Evolutionary conservation across 1,284 basidiomycete genomes (phyloP).

Genomic region (Marasmius oreades): DNA sequence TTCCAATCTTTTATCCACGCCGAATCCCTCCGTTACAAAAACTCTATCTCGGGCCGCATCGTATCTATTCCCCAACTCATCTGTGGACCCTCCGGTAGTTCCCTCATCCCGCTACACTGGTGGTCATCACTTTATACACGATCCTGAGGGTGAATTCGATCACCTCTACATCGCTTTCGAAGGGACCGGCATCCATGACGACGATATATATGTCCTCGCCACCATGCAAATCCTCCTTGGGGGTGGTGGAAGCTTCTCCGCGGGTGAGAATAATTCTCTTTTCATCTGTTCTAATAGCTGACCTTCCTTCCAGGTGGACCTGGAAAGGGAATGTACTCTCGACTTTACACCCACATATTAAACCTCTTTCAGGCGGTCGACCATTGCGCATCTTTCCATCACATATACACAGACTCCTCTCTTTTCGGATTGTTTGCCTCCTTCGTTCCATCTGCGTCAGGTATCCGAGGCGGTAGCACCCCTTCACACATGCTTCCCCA

Average conservation of each 20-base stretch:
- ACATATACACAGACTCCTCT: constrained; percentile 94
- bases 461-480: constrained; percentile 54
- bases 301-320: constrained; percentile 66
- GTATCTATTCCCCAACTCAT: constrained; percentile 55
- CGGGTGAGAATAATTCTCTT: constrained; percentile 47
- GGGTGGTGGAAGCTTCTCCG: constrained; percentile 94
- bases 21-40: constrained; percentile 56
- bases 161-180: constrained; percentile 95
- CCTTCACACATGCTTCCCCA: constrained; percentile 78
- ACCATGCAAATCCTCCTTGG: constrained; percentile 95
- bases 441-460: constrained; percentile 72
- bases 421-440: constrained; percentile 92
- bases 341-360: constrained; percentile 48
- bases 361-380: constrained; percentile 4
- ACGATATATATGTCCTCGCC: constrained; percentile 93
- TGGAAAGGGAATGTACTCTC: constrained; percentile 99
- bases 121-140: constrained; percentile 73
- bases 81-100: constrained; percentile 30
- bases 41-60: constrained; percentile 73
- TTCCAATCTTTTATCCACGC: constrained; percentile 48
- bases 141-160: constrained; percentile 76
- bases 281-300: constrained; percentile 12
- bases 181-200: constrained; percentile 88
- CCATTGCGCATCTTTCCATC: constrained; percentile 83
- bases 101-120: constrained; percentile 78